A percentile compares a stretch with the other conserved stretches of the same genome.
Conservation (phyloP, 331 rosid genomes). For the Dryas integrifolia region DNA sequence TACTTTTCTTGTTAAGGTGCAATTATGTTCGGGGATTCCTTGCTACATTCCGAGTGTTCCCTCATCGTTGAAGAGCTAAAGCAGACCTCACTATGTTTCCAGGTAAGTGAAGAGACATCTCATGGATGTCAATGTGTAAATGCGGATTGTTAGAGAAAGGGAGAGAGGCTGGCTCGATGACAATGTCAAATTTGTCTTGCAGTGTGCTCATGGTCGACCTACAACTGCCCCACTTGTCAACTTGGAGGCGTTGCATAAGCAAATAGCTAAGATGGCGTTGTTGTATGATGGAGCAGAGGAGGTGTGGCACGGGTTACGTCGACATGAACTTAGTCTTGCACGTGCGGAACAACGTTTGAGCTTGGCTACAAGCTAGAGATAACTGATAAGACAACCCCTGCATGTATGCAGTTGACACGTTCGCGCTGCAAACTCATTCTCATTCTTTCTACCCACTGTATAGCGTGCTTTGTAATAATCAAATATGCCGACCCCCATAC, state of each 20-base stretch:
- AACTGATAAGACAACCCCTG: not conserved
- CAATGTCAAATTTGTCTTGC: constrained; percentile 11
- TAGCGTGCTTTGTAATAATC: not conserved
- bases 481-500: not conserved
- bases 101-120: constrained; percentile 39
- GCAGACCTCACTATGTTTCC: constrained; percentile 85
- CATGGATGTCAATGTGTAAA: not conserved
- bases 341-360: constrained; percentile 57
- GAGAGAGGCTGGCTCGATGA: not conserved
- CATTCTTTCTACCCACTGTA: not conserved
- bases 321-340: constrained; percentile 43
- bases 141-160: not conserved
- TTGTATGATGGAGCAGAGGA: constrained; percentile 32
- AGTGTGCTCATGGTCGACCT: constrained; percentile 98
- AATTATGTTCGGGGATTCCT: constrained; percentile 91
- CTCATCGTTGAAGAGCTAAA: constrained; percentile 86
- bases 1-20: constrained; percentile 60
- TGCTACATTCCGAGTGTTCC: constrained; percentile 92
- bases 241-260: constrained; percentile 77
- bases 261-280: constrained; percentile 54
- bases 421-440: not conserved
- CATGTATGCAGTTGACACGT: constrained; percentile 9
- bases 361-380: constrained; percentile 30
- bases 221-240: constrained; percentile 79
- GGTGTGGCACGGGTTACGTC: constrained; percentile 62